Percentiles rank a stretch among this genome's conserved stretches.
Evolutionary conservation across 106 monocot genomes (phyloP).

Genomic region (Gastrodia elata): DNA sequence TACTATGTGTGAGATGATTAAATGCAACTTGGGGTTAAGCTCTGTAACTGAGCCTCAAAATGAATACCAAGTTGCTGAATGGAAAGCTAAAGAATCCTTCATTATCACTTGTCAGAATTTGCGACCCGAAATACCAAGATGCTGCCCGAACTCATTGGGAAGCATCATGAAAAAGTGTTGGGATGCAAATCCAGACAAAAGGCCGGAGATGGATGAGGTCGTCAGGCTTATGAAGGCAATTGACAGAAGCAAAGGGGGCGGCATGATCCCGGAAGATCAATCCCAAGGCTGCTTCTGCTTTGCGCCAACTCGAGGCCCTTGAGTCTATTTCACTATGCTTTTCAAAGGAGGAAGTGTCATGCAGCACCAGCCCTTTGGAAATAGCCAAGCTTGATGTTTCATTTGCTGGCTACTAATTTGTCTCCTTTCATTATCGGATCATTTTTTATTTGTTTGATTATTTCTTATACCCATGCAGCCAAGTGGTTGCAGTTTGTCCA

Average conservation of each 20-base stretch:
- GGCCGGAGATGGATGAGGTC: conserved; percentile 57
- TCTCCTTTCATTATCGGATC: no score
- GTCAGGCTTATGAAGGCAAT: conserved; percentile 47
- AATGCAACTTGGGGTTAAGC: no score
- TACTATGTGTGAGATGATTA: no score
- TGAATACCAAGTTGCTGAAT: no score
- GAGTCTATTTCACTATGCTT: background rate
- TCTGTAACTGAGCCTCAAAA: no score
- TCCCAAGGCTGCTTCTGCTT: conserved; percentile 18
- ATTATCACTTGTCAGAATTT: conserved; percentile 24
- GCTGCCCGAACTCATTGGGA: conserved; percentile 47
- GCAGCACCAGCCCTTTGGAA: no score
- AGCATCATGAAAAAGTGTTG: conserved; percentile 57
- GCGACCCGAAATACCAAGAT: conserved; percentile 53
- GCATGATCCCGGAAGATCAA: conserved; percentile 59
- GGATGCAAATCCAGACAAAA: conserved; percentile 54
- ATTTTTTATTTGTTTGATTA: no score
- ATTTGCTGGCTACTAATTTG: no score
- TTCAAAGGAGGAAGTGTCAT: background rate
- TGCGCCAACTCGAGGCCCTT: conserved; percentile 2
- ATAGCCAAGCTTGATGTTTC: no score
- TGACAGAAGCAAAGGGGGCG: conserved; percentile 53
- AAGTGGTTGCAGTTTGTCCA: no score
- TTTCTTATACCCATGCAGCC: no score
- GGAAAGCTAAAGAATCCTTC: background rate